Percentiles rank a stretch among this genome's conserved stretches.
Evolutionary conservation across 768 basidiomycete species (phyloP).

Genomic region (Suillus subluteus): DNA sequence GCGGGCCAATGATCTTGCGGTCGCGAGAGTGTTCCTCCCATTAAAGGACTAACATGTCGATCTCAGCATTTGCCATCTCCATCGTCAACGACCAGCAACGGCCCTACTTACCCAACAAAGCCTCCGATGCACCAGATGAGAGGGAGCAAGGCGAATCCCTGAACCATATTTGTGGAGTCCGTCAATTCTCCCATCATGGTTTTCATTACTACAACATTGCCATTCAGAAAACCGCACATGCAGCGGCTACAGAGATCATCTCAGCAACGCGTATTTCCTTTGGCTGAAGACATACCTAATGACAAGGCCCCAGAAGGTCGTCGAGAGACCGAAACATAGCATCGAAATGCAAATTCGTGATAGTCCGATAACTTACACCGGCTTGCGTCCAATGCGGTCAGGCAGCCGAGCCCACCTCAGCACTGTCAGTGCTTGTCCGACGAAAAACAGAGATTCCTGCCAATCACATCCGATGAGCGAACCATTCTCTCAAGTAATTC

Average conservation of each 20-base stretch:
- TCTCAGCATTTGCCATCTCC: not conserved
- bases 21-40: constrained; percentile 57
- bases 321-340: constrained; percentile 63
- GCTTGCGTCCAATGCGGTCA: constrained; percentile 64
- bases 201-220: constrained; percentile 63
- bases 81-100: not conserved
- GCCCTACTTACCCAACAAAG: constrained; percentile 37
- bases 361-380: constrained; percentile 57
- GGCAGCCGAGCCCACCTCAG: constrained; percentile 69
- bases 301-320: constrained; percentile 56
- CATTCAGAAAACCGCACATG: constrained; percentile 40
- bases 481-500: not conserved
- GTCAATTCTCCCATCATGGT: constrained; percentile 69
- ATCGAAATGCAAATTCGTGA: constrained; percentile 55
- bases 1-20: constrained; percentile 59
- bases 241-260: constrained; percentile 30
- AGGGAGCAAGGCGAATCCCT: constrained; percentile 36
- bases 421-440: constrained; percentile 57
- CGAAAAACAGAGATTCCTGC: constrained; percentile 67
- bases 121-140: constrained; percentile 31
- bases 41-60: constrained; percentile 55
- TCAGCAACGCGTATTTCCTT: not conserved
- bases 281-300: constrained; percentile 45
- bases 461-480: not conserved
- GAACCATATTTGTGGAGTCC: constrained; percentile 38